These are phyloP conservation scores for Vicia faba DNA, from an alignment of 306 rosid genomes.

Conservation along the genomic window DNA sequence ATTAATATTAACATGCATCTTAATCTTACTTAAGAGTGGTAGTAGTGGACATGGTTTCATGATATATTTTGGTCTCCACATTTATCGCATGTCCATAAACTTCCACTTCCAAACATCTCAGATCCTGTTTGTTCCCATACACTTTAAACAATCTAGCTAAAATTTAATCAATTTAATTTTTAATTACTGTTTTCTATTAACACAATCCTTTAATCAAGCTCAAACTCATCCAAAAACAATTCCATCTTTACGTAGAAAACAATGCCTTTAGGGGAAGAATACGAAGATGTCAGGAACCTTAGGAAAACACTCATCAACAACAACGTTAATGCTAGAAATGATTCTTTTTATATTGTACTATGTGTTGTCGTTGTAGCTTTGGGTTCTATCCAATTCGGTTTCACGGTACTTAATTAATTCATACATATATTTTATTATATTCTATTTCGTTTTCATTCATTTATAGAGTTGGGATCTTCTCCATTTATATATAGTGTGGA, in stretches of 20 bases:
- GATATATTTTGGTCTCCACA: conserved; percentile 16
- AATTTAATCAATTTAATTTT: neutral
- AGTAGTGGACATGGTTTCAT: conserved; percentile 12
- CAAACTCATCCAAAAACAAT: conserved; percentile 13
- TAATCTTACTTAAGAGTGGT: no score
- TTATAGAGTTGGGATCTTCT: no score
- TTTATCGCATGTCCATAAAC: conserved; percentile 36
- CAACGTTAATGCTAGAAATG: conserved; percentile 41
- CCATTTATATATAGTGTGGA: conserved; percentile 54
- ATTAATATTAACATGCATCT: no score
- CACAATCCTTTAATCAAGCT: neutral
- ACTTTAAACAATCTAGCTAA: conserved; percentile 1
- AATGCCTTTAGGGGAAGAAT: conserved; percentile 58
- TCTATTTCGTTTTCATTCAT: neutral
- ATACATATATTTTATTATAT: neutral
- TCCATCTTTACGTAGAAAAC: neutral
- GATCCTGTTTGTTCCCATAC: neutral
- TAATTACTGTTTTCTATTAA: neutral
- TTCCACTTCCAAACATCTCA: conserved; percentile 10
- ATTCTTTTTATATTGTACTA: conserved; percentile 52
- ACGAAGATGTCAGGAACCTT: conserved; percentile 50
- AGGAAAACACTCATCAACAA: conserved; percentile 56
- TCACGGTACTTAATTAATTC: conserved; percentile 48
- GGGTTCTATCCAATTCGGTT: conserved; percentile 82
- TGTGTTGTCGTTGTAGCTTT: conserved; percentile 75